A percentile compares a stretch with the other conserved stretches of the same genome.
phyloP scores from a whole-genome alignment of 2,329 filamentous ascomycete species.

The Pseudogymnoascus sp. region DNA sequence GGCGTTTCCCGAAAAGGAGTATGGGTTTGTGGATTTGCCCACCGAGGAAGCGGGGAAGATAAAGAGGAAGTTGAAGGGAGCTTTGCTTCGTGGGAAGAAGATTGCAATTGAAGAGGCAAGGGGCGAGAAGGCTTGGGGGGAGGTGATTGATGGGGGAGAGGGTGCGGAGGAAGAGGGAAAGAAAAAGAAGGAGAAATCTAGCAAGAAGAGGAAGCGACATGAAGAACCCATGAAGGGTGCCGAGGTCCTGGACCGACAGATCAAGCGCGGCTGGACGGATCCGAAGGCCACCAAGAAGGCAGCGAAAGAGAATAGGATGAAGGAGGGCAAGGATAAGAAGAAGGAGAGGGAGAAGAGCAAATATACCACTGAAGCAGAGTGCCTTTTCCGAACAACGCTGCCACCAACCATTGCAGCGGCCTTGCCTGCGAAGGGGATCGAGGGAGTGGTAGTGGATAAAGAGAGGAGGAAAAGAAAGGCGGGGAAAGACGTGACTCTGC shows the following conservation, averaged over 20 bases:
- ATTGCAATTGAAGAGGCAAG: slow-evolving; percentile 77
- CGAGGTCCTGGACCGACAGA: slow-evolving; percentile 51
- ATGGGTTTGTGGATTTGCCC: slow-evolving; percentile 84
- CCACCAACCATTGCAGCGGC: slow-evolving; percentile 46
- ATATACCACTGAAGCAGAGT: slow-evolving; percentile 73
- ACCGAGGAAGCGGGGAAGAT: slow-evolving; percentile 78
- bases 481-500: slow-evolving; percentile 60
- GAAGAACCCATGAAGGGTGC: slow-evolving; percentile 56
- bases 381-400: slow-evolving; percentile 75
- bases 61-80: slow-evolving; percentile 83
- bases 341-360: slow-evolving; percentile 61
- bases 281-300: slow-evolving; percentile 43
- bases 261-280: slow-evolving; percentile 39
- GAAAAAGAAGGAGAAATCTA: slow-evolving; percentile 35
- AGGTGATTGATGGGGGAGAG: slow-evolving; percentile 30
- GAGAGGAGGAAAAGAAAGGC: slow-evolving; percentile 55
- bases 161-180: slow-evolving; percentile 33
- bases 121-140: slow-evolving; percentile 45
- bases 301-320: slow-evolving; percentile 36
- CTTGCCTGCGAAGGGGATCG: slow-evolving; percentile 30
- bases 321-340: slow-evolving; percentile 43
- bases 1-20: slow-evolving; percentile 83
- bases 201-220: slow-evolving; percentile 43
- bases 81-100: slow-evolving; percentile 76
- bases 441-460: slow-evolving; percentile 35